Evolutionary conservation across 75 land plant genomes (phyloP).

Genomic region (Larix kaempferi): DNA sequence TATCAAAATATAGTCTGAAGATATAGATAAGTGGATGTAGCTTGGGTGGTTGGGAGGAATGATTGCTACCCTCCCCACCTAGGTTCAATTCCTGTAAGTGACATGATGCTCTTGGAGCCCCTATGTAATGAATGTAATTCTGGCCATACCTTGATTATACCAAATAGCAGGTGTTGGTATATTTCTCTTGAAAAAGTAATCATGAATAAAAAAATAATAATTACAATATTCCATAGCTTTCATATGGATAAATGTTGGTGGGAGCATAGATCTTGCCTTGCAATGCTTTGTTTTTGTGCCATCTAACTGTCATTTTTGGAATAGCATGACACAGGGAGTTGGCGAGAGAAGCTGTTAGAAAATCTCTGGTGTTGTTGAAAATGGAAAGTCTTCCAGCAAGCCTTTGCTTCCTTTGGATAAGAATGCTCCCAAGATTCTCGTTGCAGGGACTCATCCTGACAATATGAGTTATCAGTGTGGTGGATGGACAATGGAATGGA

Average conservation of each 20-base stretch:
- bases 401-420: constrained; percentile 61
- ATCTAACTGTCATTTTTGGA: not conserved
- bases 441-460: constrained; percentile 84
- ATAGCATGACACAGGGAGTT: constrained; percentile 66
- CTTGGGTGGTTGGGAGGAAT: too few relatives aligned
- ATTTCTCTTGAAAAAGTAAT: too few relatives aligned
- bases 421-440: constrained; percentile 65
- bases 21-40: too few relatives aligned
- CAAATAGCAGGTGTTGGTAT: too few relatives aligned
- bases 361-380: constrained; percentile 80
- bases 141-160: too few relatives aligned
- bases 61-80: too few relatives aligned
- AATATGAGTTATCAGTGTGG: constrained; percentile 85
- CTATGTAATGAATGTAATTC: too few relatives aligned
- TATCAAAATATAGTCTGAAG: not conserved
- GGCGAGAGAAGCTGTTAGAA: constrained; percentile 90
- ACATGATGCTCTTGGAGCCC: too few relatives aligned
- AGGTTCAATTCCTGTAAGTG: too few relatives aligned
- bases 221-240: not conserved
- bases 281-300: not conserved
- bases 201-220: not conserved
- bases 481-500: constrained; percentile 88
- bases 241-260: not conserved
- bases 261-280: not conserved
- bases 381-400: constrained; percentile 31